Conservation (phyloP, 2,329 filamentous ascomycete genomes). For the Diaporthe aspalathi region DNA sequence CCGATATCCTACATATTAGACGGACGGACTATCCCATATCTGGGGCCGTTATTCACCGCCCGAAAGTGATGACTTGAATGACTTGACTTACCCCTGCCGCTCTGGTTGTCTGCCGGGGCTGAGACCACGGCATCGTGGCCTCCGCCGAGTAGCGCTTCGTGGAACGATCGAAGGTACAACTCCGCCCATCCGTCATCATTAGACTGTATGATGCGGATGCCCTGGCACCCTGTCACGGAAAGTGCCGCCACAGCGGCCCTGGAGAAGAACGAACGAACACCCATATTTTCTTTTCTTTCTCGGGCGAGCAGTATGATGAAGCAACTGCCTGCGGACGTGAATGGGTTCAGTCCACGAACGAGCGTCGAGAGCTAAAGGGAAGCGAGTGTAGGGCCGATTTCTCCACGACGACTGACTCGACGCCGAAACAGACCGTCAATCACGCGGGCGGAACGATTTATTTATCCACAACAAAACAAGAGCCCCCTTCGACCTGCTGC, state of each 20-base stretch:
- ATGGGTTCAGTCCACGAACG: not conserved
- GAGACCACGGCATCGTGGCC: constrained; percentile 74
- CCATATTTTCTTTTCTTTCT: constrained; percentile 15
- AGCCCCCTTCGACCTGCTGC: not conserved
- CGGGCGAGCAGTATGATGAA: not conserved
- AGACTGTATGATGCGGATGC: constrained; percentile 65
- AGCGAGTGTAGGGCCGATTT: constrained; percentile 2
- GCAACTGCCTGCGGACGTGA: not conserved
- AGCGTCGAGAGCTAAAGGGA: not conserved
- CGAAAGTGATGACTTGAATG: too few relatives aligned
- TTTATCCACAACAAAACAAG: constrained; percentile 9
- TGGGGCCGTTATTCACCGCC: not conserved
- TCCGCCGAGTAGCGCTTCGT: constrained; percentile 63
- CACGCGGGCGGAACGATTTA: constrained; percentile 11
- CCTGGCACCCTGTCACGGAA: constrained; percentile 22
- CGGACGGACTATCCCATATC: not conserved
- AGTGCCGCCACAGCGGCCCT: constrained; percentile 30
- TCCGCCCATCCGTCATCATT: constrained; percentile 84
- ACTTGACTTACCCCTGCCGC: constrained; percentile 63
- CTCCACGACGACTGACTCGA: constrained; percentile 13
- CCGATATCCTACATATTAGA: not conserved
- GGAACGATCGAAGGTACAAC: constrained; percentile 71
- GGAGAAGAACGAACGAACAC: constrained; percentile 33
- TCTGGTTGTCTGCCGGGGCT: constrained; percentile 74
- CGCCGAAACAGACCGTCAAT: not conserved